Conservation (phyloP, 139 green algal genomes). For the Volvox africanus region DNA sequence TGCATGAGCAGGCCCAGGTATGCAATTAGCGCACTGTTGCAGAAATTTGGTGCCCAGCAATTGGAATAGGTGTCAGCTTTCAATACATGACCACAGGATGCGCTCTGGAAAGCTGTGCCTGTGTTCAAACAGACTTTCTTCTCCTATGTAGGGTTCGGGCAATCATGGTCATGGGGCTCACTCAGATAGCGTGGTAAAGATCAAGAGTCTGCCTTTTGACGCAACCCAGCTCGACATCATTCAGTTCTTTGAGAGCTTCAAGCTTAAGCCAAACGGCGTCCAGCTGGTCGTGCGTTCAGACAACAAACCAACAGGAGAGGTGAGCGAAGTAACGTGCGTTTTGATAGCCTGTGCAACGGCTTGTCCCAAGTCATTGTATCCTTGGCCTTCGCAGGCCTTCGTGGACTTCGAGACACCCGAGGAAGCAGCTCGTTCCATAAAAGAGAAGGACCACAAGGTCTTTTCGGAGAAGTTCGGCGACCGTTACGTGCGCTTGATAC, state of each 20-base stretch:
- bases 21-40: neutral
- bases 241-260: conserved; percentile 75
- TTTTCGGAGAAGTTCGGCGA: conserved; percentile 79
- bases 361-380: no score
- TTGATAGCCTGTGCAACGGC: neutral
- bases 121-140: neutral
- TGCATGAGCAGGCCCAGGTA: conserved; percentile 50
- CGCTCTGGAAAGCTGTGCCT: neutral
- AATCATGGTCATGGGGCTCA: conserved; percentile 47
- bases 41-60: no score
- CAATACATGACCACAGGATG: neutral
- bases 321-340: neutral
- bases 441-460: conserved; percentile 76
- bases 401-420: conserved; percentile 81
- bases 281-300: conserved; percentile 75
- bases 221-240: conserved; percentile 76
- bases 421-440: conserved; percentile 70
- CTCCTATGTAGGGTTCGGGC: conserved; percentile 25
- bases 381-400: conserved; percentile 66
- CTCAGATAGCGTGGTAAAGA: conserved; percentile 77
- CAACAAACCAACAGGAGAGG: conserved; percentile 79
- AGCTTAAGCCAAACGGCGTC: conserved; percentile 75
- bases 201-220: conserved; percentile 80
- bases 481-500: conserved; percentile 74
- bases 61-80: no score